These are phyloP conservation scores for Jaenimonas drosophilae DNA, from an alignment of 208 protist genomes.

Conservation along the genomic window DNA sequence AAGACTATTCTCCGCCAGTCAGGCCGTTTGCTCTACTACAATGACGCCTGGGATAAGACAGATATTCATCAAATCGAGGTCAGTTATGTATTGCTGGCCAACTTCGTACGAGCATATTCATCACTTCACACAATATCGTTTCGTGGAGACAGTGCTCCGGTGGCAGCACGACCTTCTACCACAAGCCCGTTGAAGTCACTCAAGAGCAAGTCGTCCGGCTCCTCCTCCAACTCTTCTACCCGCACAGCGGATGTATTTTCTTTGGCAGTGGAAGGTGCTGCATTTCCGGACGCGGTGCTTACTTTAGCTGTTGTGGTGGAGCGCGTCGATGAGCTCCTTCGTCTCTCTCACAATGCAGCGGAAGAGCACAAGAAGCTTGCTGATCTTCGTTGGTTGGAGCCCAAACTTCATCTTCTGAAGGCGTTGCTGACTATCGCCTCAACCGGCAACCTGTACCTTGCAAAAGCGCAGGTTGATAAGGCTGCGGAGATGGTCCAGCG, in stretches of 20 bases:
- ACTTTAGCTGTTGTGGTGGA: constrained; percentile 50
- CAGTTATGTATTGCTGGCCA: constrained; percentile 46
- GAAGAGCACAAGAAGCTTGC: background rate
- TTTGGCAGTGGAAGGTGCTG: constrained; percentile 20
- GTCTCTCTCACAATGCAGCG: background rate
- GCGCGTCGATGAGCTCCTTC: constrained; percentile 53
- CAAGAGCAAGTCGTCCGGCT: background rate
- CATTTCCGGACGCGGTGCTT: constrained; percentile 10
- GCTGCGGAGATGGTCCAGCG: constrained; percentile 41
- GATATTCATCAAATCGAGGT: constrained; percentile 66
- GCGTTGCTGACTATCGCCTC: constrained; percentile 53
- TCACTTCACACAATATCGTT: constrained; percentile 54
- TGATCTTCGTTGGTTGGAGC: constrained; percentile 51
- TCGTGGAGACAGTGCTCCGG: constrained; percentile 12
- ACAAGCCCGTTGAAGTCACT: background rate
- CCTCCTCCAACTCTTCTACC: background rate
- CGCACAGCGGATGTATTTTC: background rate
- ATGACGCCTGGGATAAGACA: constrained; percentile 54
- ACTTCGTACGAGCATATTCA: constrained; percentile 76
- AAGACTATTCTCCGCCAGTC: constrained; percentile 51
- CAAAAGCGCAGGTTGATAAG: constrained; percentile 29
- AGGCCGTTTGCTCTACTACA: constrained; percentile 53
- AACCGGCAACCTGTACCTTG: constrained; percentile 54
- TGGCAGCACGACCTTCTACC: background rate
- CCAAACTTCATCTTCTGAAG: constrained; percentile 72